phyloP scores from a whole-genome alignment of 2,329 filamentous ascomycete species.

The Cercospora nicotianae region DNA sequence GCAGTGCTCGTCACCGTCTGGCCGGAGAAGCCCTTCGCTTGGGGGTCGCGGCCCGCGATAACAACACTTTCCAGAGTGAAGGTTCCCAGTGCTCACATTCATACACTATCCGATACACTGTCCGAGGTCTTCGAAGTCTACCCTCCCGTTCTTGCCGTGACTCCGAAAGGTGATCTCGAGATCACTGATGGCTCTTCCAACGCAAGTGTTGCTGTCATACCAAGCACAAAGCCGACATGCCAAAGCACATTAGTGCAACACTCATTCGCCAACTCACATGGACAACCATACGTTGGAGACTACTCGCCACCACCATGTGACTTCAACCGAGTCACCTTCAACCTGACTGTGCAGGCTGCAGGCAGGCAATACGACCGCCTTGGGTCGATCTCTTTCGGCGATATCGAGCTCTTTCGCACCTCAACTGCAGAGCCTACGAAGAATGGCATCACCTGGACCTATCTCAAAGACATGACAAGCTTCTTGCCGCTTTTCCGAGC shows the following conservation, averaged over 20 bases:
- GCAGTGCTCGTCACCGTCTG: slow-evolving; percentile 8
- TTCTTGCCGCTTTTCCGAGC: slow-evolving; percentile 68
- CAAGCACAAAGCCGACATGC: slow-evolving; percentile 43
- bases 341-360: slow-evolving; percentile 69
- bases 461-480: slow-evolving; percentile 74
- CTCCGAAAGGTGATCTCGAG: slow-evolving; percentile 39
- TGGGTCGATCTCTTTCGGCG: slow-evolving; percentile 71
- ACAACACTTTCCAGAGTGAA: neutral
- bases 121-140: slow-evolving; percentile 70
- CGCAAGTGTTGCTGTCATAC: slow-evolving; percentile 32
- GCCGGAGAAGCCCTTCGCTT: neutral
- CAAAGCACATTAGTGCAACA: slow-evolving; percentile 66
- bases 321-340: slow-evolving; percentile 74
- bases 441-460: slow-evolving; percentile 72
- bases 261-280: slow-evolving; percentile 71
- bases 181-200: slow-evolving; percentile 39
- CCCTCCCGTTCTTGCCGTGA: slow-evolving; percentile 61
- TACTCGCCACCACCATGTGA: slow-evolving; percentile 67
- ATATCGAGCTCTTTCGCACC: slow-evolving; percentile 79
- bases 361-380: slow-evolving; percentile 77
- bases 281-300: slow-evolving; percentile 68
- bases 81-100: slow-evolving; percentile 25
- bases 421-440: slow-evolving; percentile 76
- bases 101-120: slow-evolving; percentile 45
- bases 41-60: neutral